These are phyloP conservation scores for Pterocarpus macrocarpus DNA, from an alignment of 306 rosid genomes.

Conservation along the genomic window DNA sequence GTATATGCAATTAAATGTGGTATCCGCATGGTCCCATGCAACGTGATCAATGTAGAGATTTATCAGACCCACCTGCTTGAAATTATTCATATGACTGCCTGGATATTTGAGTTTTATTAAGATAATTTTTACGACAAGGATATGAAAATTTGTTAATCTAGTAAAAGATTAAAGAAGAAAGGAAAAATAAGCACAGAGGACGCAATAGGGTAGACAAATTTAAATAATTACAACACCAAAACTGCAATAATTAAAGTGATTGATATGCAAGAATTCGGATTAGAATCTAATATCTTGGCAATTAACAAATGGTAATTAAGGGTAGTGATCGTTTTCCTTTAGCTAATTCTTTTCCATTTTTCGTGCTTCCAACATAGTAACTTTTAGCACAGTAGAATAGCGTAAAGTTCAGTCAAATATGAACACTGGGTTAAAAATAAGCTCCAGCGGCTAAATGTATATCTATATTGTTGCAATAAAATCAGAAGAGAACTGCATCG, in stretches of 20 bases:
- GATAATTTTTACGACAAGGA: neutral
- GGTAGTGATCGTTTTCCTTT: neutral
- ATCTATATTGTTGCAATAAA: no score
- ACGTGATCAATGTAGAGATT: constrained; percentile 51
- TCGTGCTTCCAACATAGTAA: neutral
- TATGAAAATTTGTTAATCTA: constrained; percentile 16
- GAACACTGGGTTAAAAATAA: no score
- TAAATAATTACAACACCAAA: neutral
- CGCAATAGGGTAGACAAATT: neutral
- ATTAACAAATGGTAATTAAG: neutral
- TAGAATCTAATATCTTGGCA: neutral
- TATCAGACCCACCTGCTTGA: constrained; percentile 46
- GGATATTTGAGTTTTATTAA: constrained; percentile 30
- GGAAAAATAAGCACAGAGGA: no score
- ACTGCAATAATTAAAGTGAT: neutral
- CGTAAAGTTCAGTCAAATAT: no score
- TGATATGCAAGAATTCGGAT: neutral
- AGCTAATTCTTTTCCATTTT: neutral
- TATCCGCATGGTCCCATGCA: constrained; percentile 51
- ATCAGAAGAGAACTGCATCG: no score
- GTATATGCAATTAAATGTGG: constrained; percentile 47
- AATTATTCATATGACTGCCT: constrained; percentile 37
- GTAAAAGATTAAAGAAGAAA: neutral
- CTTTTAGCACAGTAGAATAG: no score
- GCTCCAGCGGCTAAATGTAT: no score